phyloP scores from a whole-genome alignment of 1,139 yeast genomes.

The Hanseniaspora uvarum region DNA sequence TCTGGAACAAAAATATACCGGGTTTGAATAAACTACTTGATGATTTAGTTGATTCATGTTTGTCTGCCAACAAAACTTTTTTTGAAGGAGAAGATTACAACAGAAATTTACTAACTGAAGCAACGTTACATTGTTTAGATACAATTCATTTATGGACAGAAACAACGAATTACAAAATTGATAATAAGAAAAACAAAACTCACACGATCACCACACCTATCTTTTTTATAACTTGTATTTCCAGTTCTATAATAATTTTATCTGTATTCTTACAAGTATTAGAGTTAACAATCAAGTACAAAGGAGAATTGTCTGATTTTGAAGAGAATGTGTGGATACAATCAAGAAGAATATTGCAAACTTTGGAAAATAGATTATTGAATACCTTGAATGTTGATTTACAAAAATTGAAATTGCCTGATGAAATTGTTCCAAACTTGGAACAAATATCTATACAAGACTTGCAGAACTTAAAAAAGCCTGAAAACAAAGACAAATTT shows the following conservation, averaged over 20 bases:
- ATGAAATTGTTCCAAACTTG: constrained; percentile 1
- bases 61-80: constrained; percentile 20
- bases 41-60: constrained; percentile 27
- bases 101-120: constrained; percentile 46
- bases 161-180: constrained; percentile 44
- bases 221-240: constrained; percentile 58
- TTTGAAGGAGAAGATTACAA: constrained; percentile 36
- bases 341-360: constrained; percentile 37
- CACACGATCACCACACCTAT: constrained; percentile 64
- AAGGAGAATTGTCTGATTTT: constrained; percentile 18
- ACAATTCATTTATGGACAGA: constrained; percentile 60
- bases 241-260: constrained; percentile 48
- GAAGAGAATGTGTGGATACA: constrained; percentile 35
- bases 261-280: constrained; percentile 50
- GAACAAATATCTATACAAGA: constrained; percentile 2
- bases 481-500: constrained; percentile 31
- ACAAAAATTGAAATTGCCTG: constrained; percentile 22
- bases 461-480: background rate
- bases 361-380: constrained; percentile 44
- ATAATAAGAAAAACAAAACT: constrained; percentile 45
- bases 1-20: constrained; percentile 55
- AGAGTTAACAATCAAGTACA: constrained; percentile 36
- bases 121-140: constrained; percentile 47
- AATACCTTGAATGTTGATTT: constrained; percentile 37
- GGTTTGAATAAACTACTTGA: constrained; percentile 48